Evolutionary conservation across 2,329 filamentous ascomycete species (phyloP), one percentile per base, ranked within the genome.

Genomic region (Penicillium hordei): DNA sequence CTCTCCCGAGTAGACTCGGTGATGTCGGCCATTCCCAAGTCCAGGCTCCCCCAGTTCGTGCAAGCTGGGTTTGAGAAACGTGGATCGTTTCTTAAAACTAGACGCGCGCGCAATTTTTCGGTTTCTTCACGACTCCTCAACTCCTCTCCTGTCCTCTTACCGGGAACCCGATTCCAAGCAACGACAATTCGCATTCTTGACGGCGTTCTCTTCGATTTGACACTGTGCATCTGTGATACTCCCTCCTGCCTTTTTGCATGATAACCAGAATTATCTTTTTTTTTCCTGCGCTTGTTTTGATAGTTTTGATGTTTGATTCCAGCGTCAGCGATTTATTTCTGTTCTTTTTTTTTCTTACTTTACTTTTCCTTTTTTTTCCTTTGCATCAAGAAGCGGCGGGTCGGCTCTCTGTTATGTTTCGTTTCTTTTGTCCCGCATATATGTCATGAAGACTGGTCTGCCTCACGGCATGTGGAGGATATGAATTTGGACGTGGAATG

Each of bases 201-300:
- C 78, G 81, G 82, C 80, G 81, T 83, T 57, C 55, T 53, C 66
- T 72, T 70, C 71, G 77, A 70, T 76, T 76, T 73, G 74, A 76
- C 74, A 78, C 75, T 74, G 73, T 74, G 71, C 76, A 66, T 69
- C 65, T 63, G 71, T 74, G 71, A 76, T 73, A 76, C 72, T 73
- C 70, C 70, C 70, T 68, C 67, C 70, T 70, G 71, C 65, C 59
- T 66, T 72, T 72, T 73, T 75, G 64, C 70, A 70, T 77, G 70
- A 65, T 67, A 52, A 62, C 56, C 57, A 61, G 64, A 62, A 67
- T 68, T 65, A 61, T 66, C 36, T 45, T 57, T 60, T 34, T 34
- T 33, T 17, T 34, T 59, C 66, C 60, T 61, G 44, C 68, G 77
- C 73, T 76, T 78, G 68, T 72, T 70, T 71, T 72, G 70, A 66